Percentiles rank a stretch among this genome's conserved stretches.
Evolutionary conservation across 2,329 filamentous ascomycete species (phyloP).

Genomic region (Pseudogymnoascus verrucosus): DNA sequence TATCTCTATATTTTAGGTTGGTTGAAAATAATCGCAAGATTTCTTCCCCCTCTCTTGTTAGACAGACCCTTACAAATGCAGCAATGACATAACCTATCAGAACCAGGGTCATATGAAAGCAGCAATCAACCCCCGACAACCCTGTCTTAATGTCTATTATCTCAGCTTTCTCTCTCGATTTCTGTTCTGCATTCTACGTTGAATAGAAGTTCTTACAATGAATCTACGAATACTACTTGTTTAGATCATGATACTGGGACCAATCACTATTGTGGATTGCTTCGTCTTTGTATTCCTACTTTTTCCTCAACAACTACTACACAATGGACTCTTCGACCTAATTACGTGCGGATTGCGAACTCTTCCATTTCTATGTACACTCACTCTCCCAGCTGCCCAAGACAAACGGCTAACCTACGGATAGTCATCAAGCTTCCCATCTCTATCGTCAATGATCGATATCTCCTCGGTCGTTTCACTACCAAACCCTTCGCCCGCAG

Average conservation of each 20-base stretch:
- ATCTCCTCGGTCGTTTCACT: slow-evolving; percentile 36
- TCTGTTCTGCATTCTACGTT: neutral
- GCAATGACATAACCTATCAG: neutral
- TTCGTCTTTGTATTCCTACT: slow-evolving; percentile 64
- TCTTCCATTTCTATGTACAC: slow-evolving; percentile 61
- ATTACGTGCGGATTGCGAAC: slow-evolving; percentile 49
- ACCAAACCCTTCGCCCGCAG: slow-evolving; percentile 57
- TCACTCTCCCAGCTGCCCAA: neutral
- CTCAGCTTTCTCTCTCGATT: neutral
- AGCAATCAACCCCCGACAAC: neutral
- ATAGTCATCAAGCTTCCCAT: slow-evolving; percentile 52
- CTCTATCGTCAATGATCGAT: slow-evolving; percentile 50
- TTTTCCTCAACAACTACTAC: slow-evolving; percentile 60
- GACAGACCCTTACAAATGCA: neutral
- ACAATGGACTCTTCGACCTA: slow-evolving; percentile 55
- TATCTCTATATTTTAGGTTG: neutral
- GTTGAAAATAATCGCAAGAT: neutral
- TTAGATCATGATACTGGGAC: slow-evolving; percentile 59
- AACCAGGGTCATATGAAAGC: slow-evolving; percentile 3
- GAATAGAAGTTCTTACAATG: neutral
- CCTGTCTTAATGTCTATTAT: neutral
- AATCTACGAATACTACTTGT: neutral
- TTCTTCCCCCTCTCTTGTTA: neutral
- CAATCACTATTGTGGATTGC: slow-evolving; percentile 70
- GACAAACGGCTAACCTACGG: neutral